Evolutionary conservation across 495 filamentous ascomycete genomes (phyloP).

Genomic region (Barbatosphaeria neglecta): DNA sequence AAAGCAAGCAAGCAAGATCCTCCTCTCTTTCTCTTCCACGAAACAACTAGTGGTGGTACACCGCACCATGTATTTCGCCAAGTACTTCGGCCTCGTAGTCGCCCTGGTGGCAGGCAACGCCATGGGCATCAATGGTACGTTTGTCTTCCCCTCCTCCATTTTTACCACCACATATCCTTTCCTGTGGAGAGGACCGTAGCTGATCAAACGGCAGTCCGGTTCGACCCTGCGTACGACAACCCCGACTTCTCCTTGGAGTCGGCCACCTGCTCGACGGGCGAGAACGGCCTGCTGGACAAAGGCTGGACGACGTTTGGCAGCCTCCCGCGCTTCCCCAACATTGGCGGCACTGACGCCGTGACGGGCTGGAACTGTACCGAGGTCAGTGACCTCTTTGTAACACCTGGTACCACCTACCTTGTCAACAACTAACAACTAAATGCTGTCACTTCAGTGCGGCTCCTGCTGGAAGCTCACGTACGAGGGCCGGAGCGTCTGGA

Average conservation of each 20-base stretch:
- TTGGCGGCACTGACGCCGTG: slow-evolving; percentile 53
- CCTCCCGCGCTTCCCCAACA: slow-evolving; percentile 50
- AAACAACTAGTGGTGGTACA: no score
- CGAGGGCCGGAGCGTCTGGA: slow-evolving; percentile 45
- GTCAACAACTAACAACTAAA: no score
- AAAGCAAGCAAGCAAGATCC: no score
- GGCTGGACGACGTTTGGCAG: slow-evolving; percentile 33
- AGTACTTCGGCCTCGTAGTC: no score
- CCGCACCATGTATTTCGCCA: no score
- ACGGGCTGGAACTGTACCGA: slow-evolving; percentile 43
- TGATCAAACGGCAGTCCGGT: slow-evolving; percentile 28
- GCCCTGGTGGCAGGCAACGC: no score
- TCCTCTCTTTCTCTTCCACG: no score
- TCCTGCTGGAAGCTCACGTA: slow-evolving; percentile 57
- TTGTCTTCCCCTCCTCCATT: slow-evolving; percentile 2
- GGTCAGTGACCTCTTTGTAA: slow-evolving; percentile 7
- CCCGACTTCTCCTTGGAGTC: slow-evolving; percentile 26
- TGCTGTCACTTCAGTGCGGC: slow-evolving; percentile 38
- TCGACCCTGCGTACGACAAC: slow-evolving; percentile 49
- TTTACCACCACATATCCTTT: no score
- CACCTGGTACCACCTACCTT: no score
- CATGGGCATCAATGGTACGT: no score
- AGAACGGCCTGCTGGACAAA: slow-evolving; percentile 43
- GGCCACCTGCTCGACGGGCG: slow-evolving; percentile 47
- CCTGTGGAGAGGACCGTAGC: background rate